Conservation (phyloP, 2,329 filamentous ascomycete genomes). For the Akanthomyces uredinophilus region DNA sequence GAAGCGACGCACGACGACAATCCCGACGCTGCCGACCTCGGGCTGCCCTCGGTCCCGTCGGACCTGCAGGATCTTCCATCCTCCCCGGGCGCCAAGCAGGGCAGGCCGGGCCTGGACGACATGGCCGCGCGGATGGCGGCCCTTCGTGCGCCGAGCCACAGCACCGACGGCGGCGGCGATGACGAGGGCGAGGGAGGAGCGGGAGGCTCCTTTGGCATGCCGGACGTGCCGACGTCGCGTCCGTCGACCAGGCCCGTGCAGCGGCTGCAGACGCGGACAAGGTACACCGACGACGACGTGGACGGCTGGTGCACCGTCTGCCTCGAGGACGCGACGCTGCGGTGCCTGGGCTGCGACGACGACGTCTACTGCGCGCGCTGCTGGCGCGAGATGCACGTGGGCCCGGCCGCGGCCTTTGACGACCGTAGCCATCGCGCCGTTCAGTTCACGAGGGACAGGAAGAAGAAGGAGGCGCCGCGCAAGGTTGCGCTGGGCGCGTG, state of each 20-base stretch:
- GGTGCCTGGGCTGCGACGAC: constrained; percentile 65
- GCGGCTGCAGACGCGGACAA: constrained; percentile 34
- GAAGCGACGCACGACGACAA: constrained; percentile 17
- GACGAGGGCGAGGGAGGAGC: constrained; percentile 22
- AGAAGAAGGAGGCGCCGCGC: constrained; percentile 27
- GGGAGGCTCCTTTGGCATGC: constrained; percentile 37
- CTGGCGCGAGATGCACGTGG: constrained; percentile 76
- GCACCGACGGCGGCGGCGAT: constrained; percentile 16
- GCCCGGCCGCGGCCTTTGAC: constrained; percentile 63
- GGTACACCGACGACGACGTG: constrained; percentile 64
- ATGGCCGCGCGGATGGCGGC: constrained; percentile 50
- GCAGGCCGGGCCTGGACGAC: constrained; percentile 32
- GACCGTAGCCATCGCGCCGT: constrained; percentile 65
- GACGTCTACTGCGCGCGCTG: constrained; percentile 73
- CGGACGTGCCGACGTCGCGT: constrained; percentile 45
- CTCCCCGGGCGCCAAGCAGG: constrained; percentile 16
- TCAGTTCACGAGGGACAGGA: constrained; percentile 42
- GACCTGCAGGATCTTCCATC: constrained; percentile 34
- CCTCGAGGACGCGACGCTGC: constrained; percentile 68
- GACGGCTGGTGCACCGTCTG: constrained; percentile 80
- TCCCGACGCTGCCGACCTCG: constrained; percentile 24
- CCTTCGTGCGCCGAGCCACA: constrained; percentile 34
- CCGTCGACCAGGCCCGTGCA: constrained; percentile 38
- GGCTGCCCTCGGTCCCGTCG: constrained; percentile 44
- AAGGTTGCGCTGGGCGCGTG: constrained; percentile 35